These are phyloP conservation scores for Neurospora cerealis DNA, from an alignment of 495 filamentous ascomycete genomes.

Conservation along the genomic window DNA sequence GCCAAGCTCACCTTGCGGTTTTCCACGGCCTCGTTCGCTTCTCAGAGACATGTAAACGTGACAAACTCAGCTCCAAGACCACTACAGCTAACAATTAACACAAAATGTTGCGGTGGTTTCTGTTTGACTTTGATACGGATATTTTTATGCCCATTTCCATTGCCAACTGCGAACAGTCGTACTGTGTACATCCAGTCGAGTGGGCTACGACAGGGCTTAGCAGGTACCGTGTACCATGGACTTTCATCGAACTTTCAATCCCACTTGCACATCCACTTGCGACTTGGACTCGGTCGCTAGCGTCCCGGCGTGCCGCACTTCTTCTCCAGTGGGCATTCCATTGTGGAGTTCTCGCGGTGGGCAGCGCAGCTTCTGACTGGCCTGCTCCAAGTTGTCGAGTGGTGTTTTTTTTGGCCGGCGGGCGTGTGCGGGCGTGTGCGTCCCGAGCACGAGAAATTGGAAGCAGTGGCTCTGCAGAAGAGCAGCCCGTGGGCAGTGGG, in stretches of 20 bases:
- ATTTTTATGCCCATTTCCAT: background rate
- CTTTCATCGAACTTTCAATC: background rate
- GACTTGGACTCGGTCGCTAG: background rate
- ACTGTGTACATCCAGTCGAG: background rate
- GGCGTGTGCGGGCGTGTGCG: background rate
- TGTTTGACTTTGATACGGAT: background rate
- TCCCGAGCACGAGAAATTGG: slow-evolving; percentile 5
- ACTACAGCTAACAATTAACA: background rate
- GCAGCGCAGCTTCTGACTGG: slow-evolving; percentile 3
- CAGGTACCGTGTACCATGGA: background rate
- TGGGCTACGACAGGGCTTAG: background rate
- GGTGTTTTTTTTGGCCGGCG: background rate
- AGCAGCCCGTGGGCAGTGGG: background rate
- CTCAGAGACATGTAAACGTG: background rate
- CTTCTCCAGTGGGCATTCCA: background rate
- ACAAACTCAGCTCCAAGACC: background rate
- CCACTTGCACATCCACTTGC: background rate
- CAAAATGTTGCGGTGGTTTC: background rate
- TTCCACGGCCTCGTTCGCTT: background rate
- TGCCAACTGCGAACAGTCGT: background rate
- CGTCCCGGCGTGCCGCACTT: background rate
- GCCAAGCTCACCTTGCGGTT: background rate
- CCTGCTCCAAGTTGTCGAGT: background rate
- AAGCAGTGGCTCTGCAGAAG: slow-evolving; percentile 2
- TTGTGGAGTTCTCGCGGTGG: background rate